Conservation (phyloP, 2,329 filamentous ascomycete species). For the Orbilia quercus region DNA sequence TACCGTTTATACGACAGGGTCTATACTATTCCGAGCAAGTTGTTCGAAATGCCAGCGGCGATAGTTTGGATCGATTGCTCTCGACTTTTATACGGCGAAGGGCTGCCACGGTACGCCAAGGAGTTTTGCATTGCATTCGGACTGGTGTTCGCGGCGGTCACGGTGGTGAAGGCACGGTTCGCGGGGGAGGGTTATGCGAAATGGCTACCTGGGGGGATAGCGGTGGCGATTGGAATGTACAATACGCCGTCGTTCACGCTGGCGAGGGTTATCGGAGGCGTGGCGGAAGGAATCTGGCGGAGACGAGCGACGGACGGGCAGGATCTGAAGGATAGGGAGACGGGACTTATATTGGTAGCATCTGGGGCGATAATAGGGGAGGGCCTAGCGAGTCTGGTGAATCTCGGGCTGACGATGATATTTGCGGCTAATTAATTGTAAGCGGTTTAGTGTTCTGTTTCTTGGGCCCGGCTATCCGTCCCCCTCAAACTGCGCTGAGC, state of each 20-base stretch:
- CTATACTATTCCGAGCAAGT: constrained; percentile 84
- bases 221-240: constrained; percentile 95
- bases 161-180: constrained; percentile 72
- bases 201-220: constrained; percentile 86
- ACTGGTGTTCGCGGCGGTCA: constrained; percentile 76
- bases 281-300: constrained; percentile 82
- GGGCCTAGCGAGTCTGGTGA: constrained; percentile 90
- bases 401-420: constrained; percentile 78
- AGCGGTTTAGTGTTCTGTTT: too few species aligned
- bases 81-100: constrained; percentile 88
- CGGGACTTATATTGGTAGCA: constrained; percentile 87
- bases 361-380: constrained; percentile 91
- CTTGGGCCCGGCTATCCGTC: too few species aligned
- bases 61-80: constrained; percentile 99
- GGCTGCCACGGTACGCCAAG: constrained; percentile 82
- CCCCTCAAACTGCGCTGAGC: too few species aligned
- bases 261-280: constrained; percentile 83
- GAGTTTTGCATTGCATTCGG: constrained; percentile 83
- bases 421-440: not conserved
- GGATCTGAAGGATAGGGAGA: constrained; percentile 68
- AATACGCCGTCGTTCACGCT: constrained; percentile 96
- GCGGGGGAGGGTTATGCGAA: constrained; percentile 63
- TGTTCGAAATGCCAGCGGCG: constrained; percentile 93
- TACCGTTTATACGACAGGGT: constrained; percentile 92
- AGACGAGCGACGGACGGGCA: constrained; percentile 65